A percentile compares a stretch with the other conserved stretches of the same genome.
Conservation (phyloP, 2,329 filamentous ascomycete species). For the Juglanconis sp. region DNA sequence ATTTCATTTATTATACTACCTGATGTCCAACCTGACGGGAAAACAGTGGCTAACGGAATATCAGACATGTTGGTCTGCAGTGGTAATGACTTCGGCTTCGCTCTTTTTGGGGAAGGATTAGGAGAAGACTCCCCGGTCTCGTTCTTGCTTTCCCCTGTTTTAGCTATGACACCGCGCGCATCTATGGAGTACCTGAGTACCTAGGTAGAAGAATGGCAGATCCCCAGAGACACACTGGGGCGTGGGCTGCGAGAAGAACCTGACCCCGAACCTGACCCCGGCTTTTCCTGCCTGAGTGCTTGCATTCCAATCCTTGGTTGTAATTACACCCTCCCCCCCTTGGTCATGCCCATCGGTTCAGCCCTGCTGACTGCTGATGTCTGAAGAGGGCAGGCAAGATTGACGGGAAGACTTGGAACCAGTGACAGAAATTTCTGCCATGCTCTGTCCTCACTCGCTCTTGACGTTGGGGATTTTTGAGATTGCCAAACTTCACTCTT, state of each 20-base stretch:
- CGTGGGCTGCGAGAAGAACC: not conserved
- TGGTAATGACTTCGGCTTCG: not conserved
- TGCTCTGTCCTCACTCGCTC: no score
- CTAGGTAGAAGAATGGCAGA: not conserved
- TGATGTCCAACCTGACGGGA: no score
- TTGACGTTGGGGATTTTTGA: no score
- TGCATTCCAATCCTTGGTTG: constrained; percentile 2
- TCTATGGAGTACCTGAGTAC: not conserved
- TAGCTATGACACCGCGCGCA: constrained; percentile 3
- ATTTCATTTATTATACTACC: not conserved
- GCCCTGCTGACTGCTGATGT: constrained; percentile 1
- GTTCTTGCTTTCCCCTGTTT: constrained; percentile 1
- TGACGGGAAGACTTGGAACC: not conserved
- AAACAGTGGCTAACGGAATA: no score
- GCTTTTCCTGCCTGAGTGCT: not conserved
- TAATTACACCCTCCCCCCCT: not conserved
- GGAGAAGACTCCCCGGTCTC: not conserved
- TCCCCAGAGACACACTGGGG: constrained; percentile 4
- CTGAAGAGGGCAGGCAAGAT: not conserved
- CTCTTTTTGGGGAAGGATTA: not conserved
- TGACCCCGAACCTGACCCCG: no score
- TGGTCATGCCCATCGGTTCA: not conserved
- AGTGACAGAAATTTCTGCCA: not conserved
- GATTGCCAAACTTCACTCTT: no score
- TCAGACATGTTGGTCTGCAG: no score